Conservation (phyloP, 306 rosid species). For the Prunus davidiana region DNA sequence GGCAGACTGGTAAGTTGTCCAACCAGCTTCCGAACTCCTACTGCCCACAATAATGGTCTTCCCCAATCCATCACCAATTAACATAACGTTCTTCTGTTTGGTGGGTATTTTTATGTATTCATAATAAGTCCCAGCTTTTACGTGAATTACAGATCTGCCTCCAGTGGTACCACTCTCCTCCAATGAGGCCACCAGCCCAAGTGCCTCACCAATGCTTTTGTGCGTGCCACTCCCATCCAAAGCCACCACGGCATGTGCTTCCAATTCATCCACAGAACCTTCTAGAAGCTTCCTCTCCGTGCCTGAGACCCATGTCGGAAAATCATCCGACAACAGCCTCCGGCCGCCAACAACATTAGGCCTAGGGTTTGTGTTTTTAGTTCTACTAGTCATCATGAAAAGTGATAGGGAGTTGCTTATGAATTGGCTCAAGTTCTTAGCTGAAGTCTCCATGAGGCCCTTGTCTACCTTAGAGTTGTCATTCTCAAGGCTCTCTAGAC, state of each 20-base stretch:
- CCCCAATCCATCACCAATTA: slow-evolving; percentile 37
- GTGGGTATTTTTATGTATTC: slow-evolving; percentile 28
- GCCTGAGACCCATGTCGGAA: slow-evolving; percentile 29
- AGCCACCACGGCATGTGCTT: slow-evolving; percentile 36
- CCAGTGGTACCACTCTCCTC: slow-evolving; percentile 3
- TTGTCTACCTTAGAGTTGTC: not conserved
- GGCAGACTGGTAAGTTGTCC: slow-evolving; percentile 30
- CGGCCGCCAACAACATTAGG: slow-evolving; percentile 5
- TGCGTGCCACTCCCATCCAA: slow-evolving; percentile 41
- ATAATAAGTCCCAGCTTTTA: slow-evolving; percentile 31
- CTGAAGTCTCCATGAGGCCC: slow-evolving; percentile 2
- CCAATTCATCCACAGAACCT: slow-evolving; percentile 20
- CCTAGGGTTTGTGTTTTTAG: not conserved
- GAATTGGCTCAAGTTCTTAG: slow-evolving; percentile 13
- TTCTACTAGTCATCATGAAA: not conserved
- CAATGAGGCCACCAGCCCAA: not conserved
- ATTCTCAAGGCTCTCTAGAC: slow-evolving; percentile 27
- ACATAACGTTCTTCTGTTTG: slow-evolving; percentile 33
- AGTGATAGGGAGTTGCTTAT: slow-evolving; percentile 22
- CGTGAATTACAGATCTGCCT: slow-evolving; percentile 30
- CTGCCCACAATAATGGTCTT: slow-evolving; percentile 24
- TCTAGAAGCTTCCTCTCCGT: slow-evolving; percentile 30
- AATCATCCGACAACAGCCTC: slow-evolving; percentile 2
- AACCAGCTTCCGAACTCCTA: slow-evolving; percentile 25
- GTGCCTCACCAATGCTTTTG: slow-evolving; percentile 26